Base-by-base conservation (phyloP, 1,284 basidiomycete genomes). In the Phylloporus gajari region DNA sequence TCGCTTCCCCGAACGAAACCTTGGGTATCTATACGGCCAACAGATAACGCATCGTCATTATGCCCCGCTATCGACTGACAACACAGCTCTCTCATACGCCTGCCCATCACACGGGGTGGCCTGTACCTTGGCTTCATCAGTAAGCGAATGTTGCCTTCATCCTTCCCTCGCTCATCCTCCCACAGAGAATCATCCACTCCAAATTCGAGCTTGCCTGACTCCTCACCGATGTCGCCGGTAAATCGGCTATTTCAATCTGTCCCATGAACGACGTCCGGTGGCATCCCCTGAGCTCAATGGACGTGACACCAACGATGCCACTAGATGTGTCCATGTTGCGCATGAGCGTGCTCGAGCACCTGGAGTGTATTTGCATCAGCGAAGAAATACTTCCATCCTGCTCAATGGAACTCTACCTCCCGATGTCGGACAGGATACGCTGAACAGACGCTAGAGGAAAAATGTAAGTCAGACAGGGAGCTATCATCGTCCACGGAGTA, bases 141-240 rank as follows among this genome's bases (percentile, higher is more conserved):
- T 58, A 79, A 23, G 83, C 65, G 44, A 2, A 3, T 11, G n/a
- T n/a, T 35, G 35, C 5, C 25, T 38, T 19, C 42, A 68, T 15
- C 40, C 19, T 32, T n/a, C 7, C 0, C 40, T 46, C 21, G 2
- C 51, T 69, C 46, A 68, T 44, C 61, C 58, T 35, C 35, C 21
- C 40, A 6, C 62, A 91, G 90, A 84, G 84, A 15, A 80, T 86
- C 74, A 87, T 90, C 87, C 87, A 91, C 40, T 88, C 87, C 70
- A 90, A 91, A 74, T 91, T 91, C 75, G 89, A 90, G 46, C 87
- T 91, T 82, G 86, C 90, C n/a, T 89, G 8, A 35, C 35, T 35
- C 44, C 84, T 91, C 48, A 86, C 87, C 72, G 88, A 90, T 59
- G 84, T 89, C 32, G 86, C 87, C 2, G 86, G 88, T 67, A 85